These are phyloP conservation scores for Colletotrichum coccodes DNA, from an alignment of 2,329 filamentous ascomycete genomes.

Conservation along the genomic window DNA sequence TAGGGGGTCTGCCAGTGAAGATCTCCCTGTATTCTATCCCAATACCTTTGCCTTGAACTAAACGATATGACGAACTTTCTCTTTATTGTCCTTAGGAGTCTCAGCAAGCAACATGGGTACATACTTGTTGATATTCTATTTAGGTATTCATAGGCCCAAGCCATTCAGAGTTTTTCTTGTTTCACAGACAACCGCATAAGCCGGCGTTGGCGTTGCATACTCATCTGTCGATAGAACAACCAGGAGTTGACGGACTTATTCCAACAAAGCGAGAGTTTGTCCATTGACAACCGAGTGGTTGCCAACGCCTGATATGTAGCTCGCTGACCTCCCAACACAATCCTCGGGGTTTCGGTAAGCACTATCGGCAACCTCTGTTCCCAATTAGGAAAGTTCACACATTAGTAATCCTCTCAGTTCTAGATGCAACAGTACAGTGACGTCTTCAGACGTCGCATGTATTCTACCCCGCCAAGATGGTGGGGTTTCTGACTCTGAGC, in stretches of 20 bases:
- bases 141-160: neutral
- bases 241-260: neutral
- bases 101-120: too few relatives aligned
- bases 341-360: neutral
- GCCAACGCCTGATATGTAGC: neutral
- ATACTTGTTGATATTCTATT: neutral
- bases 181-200: neutral
- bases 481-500: constrained; percentile 13
- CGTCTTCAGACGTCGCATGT: constrained; percentile 18
- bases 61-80: too few relatives aligned
- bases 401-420: constrained; percentile 11
- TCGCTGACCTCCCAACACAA: neutral
- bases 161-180: neutral
- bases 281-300: neutral
- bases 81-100: too few relatives aligned
- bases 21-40: too few relatives aligned
- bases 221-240: too few relatives aligned
- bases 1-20: neutral
- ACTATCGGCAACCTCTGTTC: neutral
- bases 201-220: neutral
- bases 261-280: neutral
- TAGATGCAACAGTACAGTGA: constrained; percentile 5
- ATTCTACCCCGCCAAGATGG: constrained; percentile 28
- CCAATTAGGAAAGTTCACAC: neutral
- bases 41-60: too few relatives aligned